Evolutionary conservation across 371 early-diverging fungal species (phyloP).

Genomic region (Thermomucor indicae-seudaticae): DNA sequence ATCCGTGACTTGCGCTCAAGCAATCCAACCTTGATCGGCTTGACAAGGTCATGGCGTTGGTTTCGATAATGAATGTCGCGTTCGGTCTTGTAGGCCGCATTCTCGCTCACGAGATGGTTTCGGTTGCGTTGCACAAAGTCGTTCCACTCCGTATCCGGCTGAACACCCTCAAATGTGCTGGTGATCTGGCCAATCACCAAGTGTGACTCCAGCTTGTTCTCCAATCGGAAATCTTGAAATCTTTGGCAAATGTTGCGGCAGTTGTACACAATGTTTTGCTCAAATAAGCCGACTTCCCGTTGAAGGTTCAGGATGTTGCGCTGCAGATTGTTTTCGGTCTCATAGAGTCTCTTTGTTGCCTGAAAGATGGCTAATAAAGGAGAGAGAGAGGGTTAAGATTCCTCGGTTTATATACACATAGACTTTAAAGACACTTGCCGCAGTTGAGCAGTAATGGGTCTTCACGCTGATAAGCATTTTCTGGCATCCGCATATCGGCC

Average conservation of each 20-base stretch:
- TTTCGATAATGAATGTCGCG: slow-evolving; percentile 34
- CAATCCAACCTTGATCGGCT: slow-evolving; percentile 37
- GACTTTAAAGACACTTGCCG: slow-evolving; percentile 10
- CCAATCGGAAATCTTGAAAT: slow-evolving; percentile 25
- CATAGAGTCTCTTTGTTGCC: slow-evolving; percentile 22
- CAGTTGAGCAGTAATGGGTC: slow-evolving; percentile 40
- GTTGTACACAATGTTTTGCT: slow-evolving; percentile 31
- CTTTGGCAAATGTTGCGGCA: slow-evolving; percentile 21
- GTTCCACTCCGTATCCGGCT: slow-evolving; percentile 39
- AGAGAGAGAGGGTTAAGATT: neutral
- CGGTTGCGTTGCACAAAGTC: slow-evolving; percentile 35
- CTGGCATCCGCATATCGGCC: slow-evolving; percentile 16
- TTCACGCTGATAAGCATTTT: slow-evolving; percentile 14
- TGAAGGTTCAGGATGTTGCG: slow-evolving; percentile 37
- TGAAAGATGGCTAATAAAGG: too few species aligned
- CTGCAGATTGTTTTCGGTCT: slow-evolving; percentile 42
- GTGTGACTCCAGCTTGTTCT: slow-evolving; percentile 27
- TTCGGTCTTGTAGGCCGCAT: slow-evolving; percentile 41
- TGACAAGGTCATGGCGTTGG: slow-evolving; percentile 26
- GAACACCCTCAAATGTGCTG: slow-evolving; percentile 15
- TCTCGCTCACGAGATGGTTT: slow-evolving; percentile 25
- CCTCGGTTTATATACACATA: neutral
- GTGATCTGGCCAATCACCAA: slow-evolving; percentile 22
- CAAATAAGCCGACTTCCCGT: slow-evolving; percentile 36
- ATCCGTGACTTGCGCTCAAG: slow-evolving; percentile 24